Base-by-base conservation (phyloP, 768 basidiomycete genomes). In the Tulasnella sp. region DNA sequence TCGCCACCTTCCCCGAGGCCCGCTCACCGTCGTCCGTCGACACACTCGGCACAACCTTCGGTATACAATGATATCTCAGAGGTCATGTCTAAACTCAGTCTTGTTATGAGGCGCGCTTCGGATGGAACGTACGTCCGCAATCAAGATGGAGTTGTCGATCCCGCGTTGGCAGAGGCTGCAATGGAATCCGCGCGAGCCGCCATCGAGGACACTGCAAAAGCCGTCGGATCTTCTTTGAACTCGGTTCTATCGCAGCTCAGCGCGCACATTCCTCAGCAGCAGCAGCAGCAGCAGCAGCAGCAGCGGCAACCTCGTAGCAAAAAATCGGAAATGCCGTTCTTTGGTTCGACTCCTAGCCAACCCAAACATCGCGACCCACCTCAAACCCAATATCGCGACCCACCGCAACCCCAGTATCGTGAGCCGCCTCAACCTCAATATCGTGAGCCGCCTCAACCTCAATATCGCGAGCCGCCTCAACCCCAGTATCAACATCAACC, bases 51-150 rank as follows among this genome's bases (percentile, higher is more conserved):
- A 35, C 11, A 39, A 6, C 70, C 75, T n/a, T 61, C 51, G 29
- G 69, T 77, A 18, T 77, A 77, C 77, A 57, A 44, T 44, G 77
- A 77, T 32, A 48, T 77, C 69, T 4, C 77, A 20, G 77, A 37
- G 23, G 77, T 77, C 29, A 77, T 77, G 40, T 3, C 35, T 1
- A 67, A 61, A 13, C 61, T 77, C 39, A 77, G 42, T 44, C n/a
- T 72, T 10, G 42, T 77, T 6, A 69, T 77, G 77, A 57, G 9
- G n/a, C 42, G 77, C n/a, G 40, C 77, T 4, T 61, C 77, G 13
- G 69, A 77, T 70, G 77, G 77, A 18, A 44, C 70, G 35, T 77
- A 77, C 70, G 23, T 48, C 15, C 40, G 55, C 26, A 67, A 67
- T 15, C n/a, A 67, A 29, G 7, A 67, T 16, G 61, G 61, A 2